Base-by-base conservation (phyloP, 352 stramenopile species). In the Phytophthora kernoviae region DNA sequence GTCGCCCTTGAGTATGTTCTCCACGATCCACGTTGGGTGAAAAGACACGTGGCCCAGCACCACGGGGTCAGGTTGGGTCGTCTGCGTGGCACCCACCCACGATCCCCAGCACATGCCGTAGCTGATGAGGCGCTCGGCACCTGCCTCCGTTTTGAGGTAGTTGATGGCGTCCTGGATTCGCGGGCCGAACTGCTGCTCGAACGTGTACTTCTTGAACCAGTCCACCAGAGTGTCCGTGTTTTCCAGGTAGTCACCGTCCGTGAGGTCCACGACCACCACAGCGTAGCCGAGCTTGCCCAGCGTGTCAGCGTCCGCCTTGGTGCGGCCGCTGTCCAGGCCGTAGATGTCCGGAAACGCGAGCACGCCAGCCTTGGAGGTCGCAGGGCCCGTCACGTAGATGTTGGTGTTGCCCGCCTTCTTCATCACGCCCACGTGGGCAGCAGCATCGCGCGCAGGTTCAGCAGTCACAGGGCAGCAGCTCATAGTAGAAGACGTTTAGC, bases 61-160 rank as follows among this genome's bases (percentile, higher is more conserved):
- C 4, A 77, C 51, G 4, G 84, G 75, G 37, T 81, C 58, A 12
- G 59, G 67, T 20, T 67, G 63, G 27, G 84, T 51, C 1, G 75
- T 85, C 49, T 73, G 64, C 50, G 72, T 87, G 32, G 81, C 75
- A 11, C 84, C 81, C 26, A 91, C 78, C 81, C 81, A 94, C 44
- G 81, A 84, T 34, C 85, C 83, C 81, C 81, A 94, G 81, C 85
- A 94, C 73, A 92, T 92, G 53, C 85, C 85, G 58, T 92, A 92
- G 65, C 77, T 90, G 34, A 73, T 77, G 43, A 94, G 66, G 37
- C 65, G 75, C 67, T 89, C 70, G 24, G 67, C 85, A 6, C 70
- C 68, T 30, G 67, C 81, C 44, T 92, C 76, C 21, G 42, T 75
- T 70, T 90, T 82, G 11, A 93, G 68, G 71, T 91, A 90, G 33